phyloP scores from a whole-genome alignment of 306 rosid species.

The Casuarina cunninghamiana region DNA sequence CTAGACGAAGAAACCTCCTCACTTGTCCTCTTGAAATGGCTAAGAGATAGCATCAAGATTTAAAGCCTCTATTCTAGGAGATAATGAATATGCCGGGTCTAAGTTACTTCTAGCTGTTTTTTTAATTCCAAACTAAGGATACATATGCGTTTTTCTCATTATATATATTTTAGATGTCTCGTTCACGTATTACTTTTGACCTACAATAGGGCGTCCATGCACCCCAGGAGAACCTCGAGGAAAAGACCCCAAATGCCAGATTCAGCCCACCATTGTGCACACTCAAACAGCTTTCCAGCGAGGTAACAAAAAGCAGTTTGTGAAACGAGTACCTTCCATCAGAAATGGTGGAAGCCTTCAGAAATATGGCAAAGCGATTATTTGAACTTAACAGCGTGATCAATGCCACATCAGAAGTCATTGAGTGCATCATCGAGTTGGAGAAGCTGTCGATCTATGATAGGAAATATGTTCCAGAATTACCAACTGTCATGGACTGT shows the following conservation, averaged over 20 bases:
- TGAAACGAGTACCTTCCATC: slow-evolving; percentile 55
- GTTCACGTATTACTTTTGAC: neutral
- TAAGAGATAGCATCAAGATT: too few relatives aligned
- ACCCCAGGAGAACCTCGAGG: slow-evolving; percentile 44
- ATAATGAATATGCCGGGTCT: too few relatives aligned
- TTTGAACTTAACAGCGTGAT: slow-evolving; percentile 55
- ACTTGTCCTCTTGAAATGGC: too few relatives aligned
- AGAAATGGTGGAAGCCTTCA: slow-evolving; percentile 29
- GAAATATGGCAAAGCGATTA: slow-evolving; percentile 37
- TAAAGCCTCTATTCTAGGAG: too few relatives aligned
- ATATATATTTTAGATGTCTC: neutral
- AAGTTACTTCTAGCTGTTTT: too few relatives aligned
- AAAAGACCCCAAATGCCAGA: slow-evolving; percentile 33
- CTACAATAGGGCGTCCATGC: slow-evolving; percentile 40
- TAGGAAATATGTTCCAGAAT: slow-evolving; percentile 43
- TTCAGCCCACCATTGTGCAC: slow-evolving; percentile 54
- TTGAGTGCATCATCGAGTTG: slow-evolving; percentile 42
- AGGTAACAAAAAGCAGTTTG: slow-evolving; percentile 34
- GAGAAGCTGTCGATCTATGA: slow-evolving; percentile 37
- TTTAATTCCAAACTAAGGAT: too few relatives aligned
- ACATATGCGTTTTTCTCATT: neutral
- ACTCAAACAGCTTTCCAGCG: slow-evolving; percentile 38
- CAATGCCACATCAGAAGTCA: slow-evolving; percentile 45
- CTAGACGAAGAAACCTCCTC: too few relatives aligned
- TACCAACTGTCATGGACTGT: slow-evolving; percentile 31